Percentiles rank a stretch among this genome's conserved stretches.
These are phyloP conservation scores for Tilletia indica DNA, from an alignment of 1,284 basidiomycete genomes.

Conservation along the genomic window DNA sequence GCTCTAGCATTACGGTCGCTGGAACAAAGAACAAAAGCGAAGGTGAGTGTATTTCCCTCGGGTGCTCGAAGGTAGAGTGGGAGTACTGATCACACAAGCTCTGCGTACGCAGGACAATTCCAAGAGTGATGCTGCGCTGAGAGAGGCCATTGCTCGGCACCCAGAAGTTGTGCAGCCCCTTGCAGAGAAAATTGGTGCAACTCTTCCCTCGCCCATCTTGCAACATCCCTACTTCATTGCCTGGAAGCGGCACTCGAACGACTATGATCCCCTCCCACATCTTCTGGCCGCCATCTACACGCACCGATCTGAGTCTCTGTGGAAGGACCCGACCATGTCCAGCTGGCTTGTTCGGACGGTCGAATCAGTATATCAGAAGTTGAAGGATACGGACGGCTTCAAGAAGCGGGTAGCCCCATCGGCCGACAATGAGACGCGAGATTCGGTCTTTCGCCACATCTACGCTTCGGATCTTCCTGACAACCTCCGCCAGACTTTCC, in stretches of 20 bases:
- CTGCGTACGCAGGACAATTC: neutral
- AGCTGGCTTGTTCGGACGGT: slow-evolving; percentile 41
- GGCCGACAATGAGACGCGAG: slow-evolving; percentile 30
- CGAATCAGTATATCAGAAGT: slow-evolving; percentile 23
- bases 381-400: slow-evolving; percentile 9
- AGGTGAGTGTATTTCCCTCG: neutral
- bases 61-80: neutral
- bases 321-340: slow-evolving; percentile 42
- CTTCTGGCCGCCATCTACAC: slow-evolving; percentile 50
- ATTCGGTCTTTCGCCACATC: slow-evolving; percentile 50
- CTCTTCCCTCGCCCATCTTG: slow-evolving; percentile 25
- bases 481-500: slow-evolving; percentile 40
- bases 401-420: neutral
- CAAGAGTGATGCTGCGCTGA: slow-evolving; percentile 30
- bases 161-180: slow-evolving; percentile 41
- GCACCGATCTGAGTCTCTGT: slow-evolving; percentile 43
- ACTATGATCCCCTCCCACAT: slow-evolving; percentile 19
- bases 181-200: slow-evolving; percentile 35
- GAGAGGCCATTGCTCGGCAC: slow-evolving; percentile 40
- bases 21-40: slow-evolving; percentile 28
- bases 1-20: slow-evolving; percentile 39
- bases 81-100: neutral
- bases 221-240: slow-evolving; percentile 1
- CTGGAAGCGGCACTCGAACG: slow-evolving; percentile 25
- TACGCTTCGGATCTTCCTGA: slow-evolving; percentile 53